A percentile compares a stretch with the other conserved stretches of the same genome.
Conservation (phyloP, 345 rosid species). For the Rhodamnia argentea region DNA sequence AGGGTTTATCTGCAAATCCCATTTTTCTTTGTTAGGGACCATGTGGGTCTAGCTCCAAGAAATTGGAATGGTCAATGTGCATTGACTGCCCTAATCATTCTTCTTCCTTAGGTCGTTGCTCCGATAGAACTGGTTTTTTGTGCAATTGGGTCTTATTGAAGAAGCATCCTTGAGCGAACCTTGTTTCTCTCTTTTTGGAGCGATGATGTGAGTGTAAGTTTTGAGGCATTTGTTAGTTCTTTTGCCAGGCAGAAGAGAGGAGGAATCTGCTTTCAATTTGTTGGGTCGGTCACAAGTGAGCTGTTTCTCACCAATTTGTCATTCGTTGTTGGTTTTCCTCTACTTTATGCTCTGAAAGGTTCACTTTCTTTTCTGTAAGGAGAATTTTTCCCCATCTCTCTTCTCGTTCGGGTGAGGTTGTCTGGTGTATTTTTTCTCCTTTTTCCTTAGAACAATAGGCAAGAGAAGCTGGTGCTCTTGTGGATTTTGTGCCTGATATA, state of each 20-base stretch:
- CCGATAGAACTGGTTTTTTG: background rate
- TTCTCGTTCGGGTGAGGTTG: constrained; percentile 34
- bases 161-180: background rate
- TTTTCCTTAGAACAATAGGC: constrained; percentile 5
- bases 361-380: constrained; percentile 65
- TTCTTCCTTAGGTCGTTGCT: background rate
- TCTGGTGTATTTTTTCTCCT: background rate
- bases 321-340: constrained; percentile 30
- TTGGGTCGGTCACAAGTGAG: constrained; percentile 12
- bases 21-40: background rate
- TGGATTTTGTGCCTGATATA: constrained; percentile 62
- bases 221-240: background rate
- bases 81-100: background rate
- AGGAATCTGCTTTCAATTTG: constrained; percentile 62
- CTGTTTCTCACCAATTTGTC: constrained; percentile 49
- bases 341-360: constrained; percentile 92
- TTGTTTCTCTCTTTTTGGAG: background rate
- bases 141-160: background rate
- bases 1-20: background rate
- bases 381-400: constrained; percentile 30
- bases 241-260: constrained; percentile 28
- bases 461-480: constrained; percentile 30
- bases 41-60: background rate
- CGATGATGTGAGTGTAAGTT: constrained; percentile 4
- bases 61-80: background rate